A percentile compares a stretch with the other conserved stretches of the same genome.
Evolutionary conservation across 495 filamentous ascomycete genomes (phyloP).

Genomic region (Hyaloscypha finlandica): DNA sequence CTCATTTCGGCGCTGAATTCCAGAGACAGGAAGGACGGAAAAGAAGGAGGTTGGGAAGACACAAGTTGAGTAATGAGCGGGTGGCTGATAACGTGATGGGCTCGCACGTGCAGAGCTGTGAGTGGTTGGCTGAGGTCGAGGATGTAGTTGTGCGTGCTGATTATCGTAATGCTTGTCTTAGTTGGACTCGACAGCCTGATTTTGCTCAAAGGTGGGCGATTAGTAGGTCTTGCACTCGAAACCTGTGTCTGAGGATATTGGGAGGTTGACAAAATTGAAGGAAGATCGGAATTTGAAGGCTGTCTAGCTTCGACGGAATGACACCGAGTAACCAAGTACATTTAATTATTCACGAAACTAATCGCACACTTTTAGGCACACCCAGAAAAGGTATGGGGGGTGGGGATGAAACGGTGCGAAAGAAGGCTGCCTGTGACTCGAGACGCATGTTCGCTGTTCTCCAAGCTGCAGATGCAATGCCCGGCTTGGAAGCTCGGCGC

Average conservation of each 20-base stretch:
- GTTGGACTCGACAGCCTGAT: neutral
- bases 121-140: constrained; percentile 6
- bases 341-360: neutral
- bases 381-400: neutral
- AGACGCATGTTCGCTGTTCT: neutral
- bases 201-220: neutral
- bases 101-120: constrained; percentile 11
- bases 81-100: constrained; percentile 3
- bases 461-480: neutral
- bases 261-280: neutral
- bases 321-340: neutral
- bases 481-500: neutral
- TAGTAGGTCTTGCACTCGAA: neutral
- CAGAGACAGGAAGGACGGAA: neutral
- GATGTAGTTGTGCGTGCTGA: neutral
- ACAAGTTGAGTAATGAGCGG: neutral
- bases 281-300: neutral
- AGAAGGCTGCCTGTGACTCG: constrained; percentile 4
- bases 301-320: neutral
- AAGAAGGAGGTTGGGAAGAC: constrained; percentile 5
- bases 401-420: neutral
- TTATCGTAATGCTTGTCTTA: constrained; percentile 10
- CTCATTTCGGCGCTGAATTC: constrained; percentile 1
- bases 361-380: neutral
- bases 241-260: neutral